These are phyloP conservation scores for Sarcodon aspratus DNA, from an alignment of 768 basidiomycete genomes.

Conservation along the genomic window DNA sequence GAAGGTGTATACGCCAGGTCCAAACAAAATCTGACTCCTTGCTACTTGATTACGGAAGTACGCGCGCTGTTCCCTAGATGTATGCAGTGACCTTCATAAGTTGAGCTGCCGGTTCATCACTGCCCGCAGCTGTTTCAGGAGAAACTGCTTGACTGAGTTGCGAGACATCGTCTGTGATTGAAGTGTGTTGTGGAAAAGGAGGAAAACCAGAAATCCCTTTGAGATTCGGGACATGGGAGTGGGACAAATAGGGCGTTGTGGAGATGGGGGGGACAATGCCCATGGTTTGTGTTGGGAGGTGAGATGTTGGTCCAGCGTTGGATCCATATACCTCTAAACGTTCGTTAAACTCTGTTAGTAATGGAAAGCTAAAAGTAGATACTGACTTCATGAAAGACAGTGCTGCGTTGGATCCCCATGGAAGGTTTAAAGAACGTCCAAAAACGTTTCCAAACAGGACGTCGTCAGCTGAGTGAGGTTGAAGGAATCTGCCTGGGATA, in stretches of 20 bases:
- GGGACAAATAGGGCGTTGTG: slow-evolving; percentile 71
- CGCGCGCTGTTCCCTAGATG: slow-evolving; percentile 43
- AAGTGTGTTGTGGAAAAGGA: slow-evolving; percentile 38
- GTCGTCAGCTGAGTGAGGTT: no score
- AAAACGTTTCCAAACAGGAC: no score
- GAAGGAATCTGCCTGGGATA: slow-evolving; percentile 56
- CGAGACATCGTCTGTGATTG: slow-evolving; percentile 44
- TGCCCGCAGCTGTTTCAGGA: background rate
- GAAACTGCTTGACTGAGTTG: slow-evolving; percentile 27
- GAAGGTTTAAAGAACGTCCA: no score
- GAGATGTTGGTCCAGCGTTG: no score
- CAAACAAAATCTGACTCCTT: no score
- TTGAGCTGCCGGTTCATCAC: no score
- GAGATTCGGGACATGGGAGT: no score
- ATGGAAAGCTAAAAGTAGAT: background rate
- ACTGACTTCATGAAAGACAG: slow-evolving; percentile 75
- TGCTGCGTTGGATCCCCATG: no score
- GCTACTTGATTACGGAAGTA: slow-evolving; percentile 51
- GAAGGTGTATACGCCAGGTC: no score
- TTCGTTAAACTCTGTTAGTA: no score
- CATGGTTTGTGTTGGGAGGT: slow-evolving; percentile 66
- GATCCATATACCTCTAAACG: slow-evolving; percentile 59
- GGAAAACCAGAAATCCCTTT: slow-evolving; percentile 6
- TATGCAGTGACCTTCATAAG: slow-evolving; percentile 7
- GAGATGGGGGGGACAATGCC: slow-evolving; percentile 80